Percentiles rank a stretch among this genome's conserved stretches.
Evolutionary conservation across 495 filamentous ascomycete genomes (phyloP).

Genomic region (Neurospora sp.): DNA sequence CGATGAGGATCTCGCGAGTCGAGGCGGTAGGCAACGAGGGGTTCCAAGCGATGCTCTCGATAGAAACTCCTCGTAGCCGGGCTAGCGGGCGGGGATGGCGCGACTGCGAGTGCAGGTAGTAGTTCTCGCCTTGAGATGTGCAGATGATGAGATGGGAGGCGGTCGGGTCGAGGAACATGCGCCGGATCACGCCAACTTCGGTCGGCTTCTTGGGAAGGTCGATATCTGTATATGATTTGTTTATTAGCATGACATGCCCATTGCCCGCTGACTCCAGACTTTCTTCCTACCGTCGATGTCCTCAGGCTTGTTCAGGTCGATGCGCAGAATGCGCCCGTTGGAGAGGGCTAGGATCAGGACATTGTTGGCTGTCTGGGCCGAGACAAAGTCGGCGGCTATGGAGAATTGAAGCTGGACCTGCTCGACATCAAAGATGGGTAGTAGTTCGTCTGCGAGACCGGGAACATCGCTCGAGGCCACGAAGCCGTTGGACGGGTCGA

Average conservation of each 20-base stretch:
- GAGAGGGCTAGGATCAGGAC: slow-evolving; percentile 84
- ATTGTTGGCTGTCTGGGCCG: slow-evolving; percentile 95
- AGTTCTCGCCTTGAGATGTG: slow-evolving; percentile 88
- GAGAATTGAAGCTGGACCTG: slow-evolving; percentile 84
- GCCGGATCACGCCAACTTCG: slow-evolving; percentile 82
- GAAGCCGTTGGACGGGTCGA: slow-evolving; percentile 43
- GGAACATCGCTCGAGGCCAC: slow-evolving; percentile 36
- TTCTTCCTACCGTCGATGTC: slow-evolving; percentile 76
- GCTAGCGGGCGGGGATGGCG: slow-evolving; percentile 74
- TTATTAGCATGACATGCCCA: not conserved
- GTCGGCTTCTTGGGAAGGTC: slow-evolving; percentile 90
- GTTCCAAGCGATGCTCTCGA: slow-evolving; percentile 91
- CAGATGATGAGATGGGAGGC: slow-evolving; percentile 89
- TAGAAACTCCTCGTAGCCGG: slow-evolving; percentile 70
- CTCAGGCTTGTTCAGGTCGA: slow-evolving; percentile 84
- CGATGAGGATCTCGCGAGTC: slow-evolving; percentile 89
- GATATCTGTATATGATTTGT: slow-evolving; percentile 54
- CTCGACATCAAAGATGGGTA: slow-evolving; percentile 90
- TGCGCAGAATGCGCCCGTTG: slow-evolving; percentile 79
- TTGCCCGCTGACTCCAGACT: not conserved
- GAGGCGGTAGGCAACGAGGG: slow-evolving; percentile 92
- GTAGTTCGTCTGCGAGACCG: slow-evolving; percentile 48
- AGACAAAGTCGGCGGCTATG: slow-evolving; percentile 87
- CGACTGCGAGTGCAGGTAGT: slow-evolving; percentile 93
- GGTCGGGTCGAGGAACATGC: slow-evolving; percentile 94